phyloP scores from a whole-genome alignment of 2,329 filamentous ascomycete genomes.

The Cladorrhinum sp. region DNA sequence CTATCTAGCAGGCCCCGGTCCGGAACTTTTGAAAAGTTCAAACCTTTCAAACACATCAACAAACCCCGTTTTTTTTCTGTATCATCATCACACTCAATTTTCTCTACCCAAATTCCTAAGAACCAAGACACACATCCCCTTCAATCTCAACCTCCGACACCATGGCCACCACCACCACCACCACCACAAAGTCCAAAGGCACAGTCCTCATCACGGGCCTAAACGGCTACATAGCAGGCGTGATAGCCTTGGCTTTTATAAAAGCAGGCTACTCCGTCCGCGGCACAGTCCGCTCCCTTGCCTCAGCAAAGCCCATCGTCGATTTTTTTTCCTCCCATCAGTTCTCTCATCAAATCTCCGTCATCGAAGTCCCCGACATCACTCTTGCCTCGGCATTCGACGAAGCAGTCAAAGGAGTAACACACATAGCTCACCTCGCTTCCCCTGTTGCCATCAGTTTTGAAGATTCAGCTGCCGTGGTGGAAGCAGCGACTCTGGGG shows the following conservation, averaged over 20 bases:
- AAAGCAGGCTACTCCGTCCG: constrained; percentile 38
- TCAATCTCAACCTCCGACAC: not conserved
- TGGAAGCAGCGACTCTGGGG: constrained; percentile 22
- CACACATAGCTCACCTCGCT: constrained; percentile 26
- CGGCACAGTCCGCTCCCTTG: constrained; percentile 35
- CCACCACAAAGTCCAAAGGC: constrained; percentile 5
- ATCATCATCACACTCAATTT: too few species aligned
- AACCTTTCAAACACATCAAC: too few species aligned
- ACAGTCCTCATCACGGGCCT: constrained; percentile 39
- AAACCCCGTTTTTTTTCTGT: too few species aligned
- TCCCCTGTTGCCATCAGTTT: constrained; percentile 27
- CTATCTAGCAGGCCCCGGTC: too few species aligned
- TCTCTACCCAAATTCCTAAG: too few species aligned
- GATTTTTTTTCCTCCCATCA: constrained; percentile 14
- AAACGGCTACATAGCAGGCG: constrained; percentile 39
- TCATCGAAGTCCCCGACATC: constrained; percentile 28
- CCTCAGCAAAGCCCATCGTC: constrained; percentile 21
- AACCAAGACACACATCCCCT: too few species aligned
- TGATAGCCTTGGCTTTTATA: constrained; percentile 37
- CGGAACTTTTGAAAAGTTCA: too few species aligned
- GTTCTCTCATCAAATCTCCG: constrained; percentile 15
- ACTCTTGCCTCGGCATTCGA: constrained; percentile 24
- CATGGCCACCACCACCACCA: not conserved
- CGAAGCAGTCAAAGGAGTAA: constrained; percentile 22
- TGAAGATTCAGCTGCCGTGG: constrained; percentile 24